These are phyloP conservation scores for Thraustochytrium sp. DNA, from an alignment of 352 stramenopile genomes.

Conservation along the genomic window DNA sequence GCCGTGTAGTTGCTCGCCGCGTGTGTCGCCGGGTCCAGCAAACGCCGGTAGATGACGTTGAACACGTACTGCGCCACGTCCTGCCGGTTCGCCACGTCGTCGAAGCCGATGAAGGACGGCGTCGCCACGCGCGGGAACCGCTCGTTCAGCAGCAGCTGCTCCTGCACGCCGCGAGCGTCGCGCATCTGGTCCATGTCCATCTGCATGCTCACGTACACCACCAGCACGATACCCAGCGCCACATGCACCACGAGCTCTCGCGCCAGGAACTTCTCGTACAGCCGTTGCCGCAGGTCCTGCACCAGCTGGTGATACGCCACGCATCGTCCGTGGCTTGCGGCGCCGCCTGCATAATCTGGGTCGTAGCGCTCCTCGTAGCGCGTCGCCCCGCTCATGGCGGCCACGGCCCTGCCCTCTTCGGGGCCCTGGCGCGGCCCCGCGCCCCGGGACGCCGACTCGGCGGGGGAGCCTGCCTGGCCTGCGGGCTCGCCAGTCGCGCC, in stretches of 20 bases:
- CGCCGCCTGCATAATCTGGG: not conserved
- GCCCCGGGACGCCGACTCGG: too few species aligned
- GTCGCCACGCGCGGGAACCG: not conserved
- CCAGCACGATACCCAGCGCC: not conserved
- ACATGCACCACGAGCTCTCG: not conserved
- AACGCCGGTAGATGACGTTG: not conserved
- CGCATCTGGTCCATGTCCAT: not conserved
- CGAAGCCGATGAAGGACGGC: not conserved
- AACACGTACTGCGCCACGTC: conserved; percentile 18
- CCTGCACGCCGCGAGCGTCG: not conserved
- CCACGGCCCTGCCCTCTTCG: not conserved
- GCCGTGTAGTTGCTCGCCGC: not conserved
- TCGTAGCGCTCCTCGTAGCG: conserved; percentile 11
- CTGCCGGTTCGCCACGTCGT: not conserved
- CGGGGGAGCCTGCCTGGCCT: too few species aligned
- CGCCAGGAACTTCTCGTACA: not conserved
- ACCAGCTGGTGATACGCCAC: conserved; percentile 34
- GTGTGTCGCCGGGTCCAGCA: not conserved
- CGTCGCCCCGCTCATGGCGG: not conserved
- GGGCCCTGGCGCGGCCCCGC: not conserved
- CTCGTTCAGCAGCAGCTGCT: not conserved
- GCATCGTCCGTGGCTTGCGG: not conserved
- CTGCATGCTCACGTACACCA: not conserved
- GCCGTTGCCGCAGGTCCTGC: not conserved
- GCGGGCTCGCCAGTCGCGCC: too few species aligned